Evolutionary conservation across 1,284 basidiomycete genomes (phyloP), one percentile per base, ranked within the genome.

Genomic region (Ustilago cynodontis): DNA sequence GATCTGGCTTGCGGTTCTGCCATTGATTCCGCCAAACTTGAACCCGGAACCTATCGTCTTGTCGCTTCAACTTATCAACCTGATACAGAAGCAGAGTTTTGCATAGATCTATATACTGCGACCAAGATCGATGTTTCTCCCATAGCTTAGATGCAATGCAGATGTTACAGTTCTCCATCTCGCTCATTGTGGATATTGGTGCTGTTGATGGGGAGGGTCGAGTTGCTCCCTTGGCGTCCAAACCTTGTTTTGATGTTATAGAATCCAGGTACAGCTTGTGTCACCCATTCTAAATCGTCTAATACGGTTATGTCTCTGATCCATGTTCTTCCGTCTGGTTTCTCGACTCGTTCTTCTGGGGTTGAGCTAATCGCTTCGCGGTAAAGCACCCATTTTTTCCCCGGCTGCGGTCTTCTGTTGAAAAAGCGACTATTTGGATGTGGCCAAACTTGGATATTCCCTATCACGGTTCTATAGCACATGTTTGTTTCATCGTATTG

Each of bases 351-450:
- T 52, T 52, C 13, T 31, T 14, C 29, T 3, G 35, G n/a, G n/a
- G n/a, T n/a, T n/a, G n/a, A n/a, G n/a, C 14, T 16, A 91, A 13
- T 26, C 16, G 5, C 16, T 49, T 26, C 26, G 8, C 11, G 26
- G 24, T 86, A 99, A 24, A 99, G 89, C 7, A 98, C 93, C 93
- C 94, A 99, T 22, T 22, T 3, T n/a, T 37, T 56, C 11, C 93
- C 93, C 0, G 92, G 92, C 18, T 91, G 89, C 1, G 96, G 93
- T 79, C 93, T 94, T 41, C 97, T 89, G 2, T 94, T 97, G 85
- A 99, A 99, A 65, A 98, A 88, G 11, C 98, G 94, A 2, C 95
- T 98, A 13, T 92, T 94, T 0, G 96, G 97, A 85, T 99, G 96
- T 1, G 94, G 93, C 87, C 94, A 91, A 20, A 98, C 87, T 28